phyloP scores from a whole-genome alignment of 2,329 filamentous ascomycete genomes.

The Neurospora sp. region DNA sequence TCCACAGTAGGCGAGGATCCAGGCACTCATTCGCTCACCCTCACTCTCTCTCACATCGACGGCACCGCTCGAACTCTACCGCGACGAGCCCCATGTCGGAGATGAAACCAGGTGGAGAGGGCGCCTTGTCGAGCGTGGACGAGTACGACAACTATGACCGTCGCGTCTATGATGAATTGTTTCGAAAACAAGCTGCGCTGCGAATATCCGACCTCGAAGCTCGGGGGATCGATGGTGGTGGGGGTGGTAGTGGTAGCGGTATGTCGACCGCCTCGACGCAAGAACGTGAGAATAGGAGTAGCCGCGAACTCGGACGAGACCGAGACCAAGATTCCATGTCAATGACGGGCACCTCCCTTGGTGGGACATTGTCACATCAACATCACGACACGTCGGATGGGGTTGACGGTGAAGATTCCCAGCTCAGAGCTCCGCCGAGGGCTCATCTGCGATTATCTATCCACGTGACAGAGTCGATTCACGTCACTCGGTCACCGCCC shows the following conservation, averaged over 20 bases:
- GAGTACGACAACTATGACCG: not conserved
- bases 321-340: not conserved
- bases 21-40: constrained; percentile 3
- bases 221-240: not conserved
- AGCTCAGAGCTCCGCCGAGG: constrained; percentile 6
- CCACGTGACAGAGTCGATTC: constrained; percentile 10
- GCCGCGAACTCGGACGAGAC: not conserved
- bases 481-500: constrained; percentile 5
- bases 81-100: not conserved
- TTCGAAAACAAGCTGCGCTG: not conserved
- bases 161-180: not conserved
- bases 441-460: constrained; percentile 12
- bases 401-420: not conserved
- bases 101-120: not conserved
- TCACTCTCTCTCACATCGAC: not conserved
- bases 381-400: not conserved
- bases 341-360: not conserved
- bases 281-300: not conserved
- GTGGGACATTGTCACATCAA: not conserved
- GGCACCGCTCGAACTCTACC: not conserved
- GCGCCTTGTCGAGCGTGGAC: not conserved
- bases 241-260: not conserved
- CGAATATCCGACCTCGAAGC: not conserved
- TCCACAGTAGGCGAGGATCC: not conserved
- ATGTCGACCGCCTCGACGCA: not conserved